Conservation (phyloP, 306 rosid species). For the Carpinus fangiana region DNA sequence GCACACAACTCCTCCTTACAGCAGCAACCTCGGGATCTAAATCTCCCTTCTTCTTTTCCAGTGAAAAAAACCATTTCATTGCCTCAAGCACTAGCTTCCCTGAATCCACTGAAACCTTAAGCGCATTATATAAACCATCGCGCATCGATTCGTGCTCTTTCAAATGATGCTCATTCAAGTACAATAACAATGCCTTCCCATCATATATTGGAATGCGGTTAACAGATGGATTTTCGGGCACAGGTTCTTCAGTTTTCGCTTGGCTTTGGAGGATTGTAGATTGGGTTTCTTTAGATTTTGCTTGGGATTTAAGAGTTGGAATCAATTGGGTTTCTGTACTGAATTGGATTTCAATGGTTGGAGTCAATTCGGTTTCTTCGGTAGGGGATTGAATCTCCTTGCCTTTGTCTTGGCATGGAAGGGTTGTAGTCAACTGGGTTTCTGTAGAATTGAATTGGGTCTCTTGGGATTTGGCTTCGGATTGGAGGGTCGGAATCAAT, state of each 20-base stretch:
- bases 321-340: background rate
- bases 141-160: slow-evolving; percentile 32
- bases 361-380: background rate
- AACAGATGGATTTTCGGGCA: background rate
- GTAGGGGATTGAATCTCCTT: background rate
- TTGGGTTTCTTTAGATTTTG: background rate
- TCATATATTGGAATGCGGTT: slow-evolving; percentile 24
- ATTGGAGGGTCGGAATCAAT: background rate
- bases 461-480: background rate
- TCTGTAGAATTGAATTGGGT: background rate
- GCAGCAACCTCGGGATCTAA: slow-evolving; percentile 12
- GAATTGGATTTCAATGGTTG: background rate
- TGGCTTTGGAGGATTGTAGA: background rate
- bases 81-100: slow-evolving; percentile 43
- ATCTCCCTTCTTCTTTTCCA: slow-evolving; percentile 1
- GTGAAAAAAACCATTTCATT: slow-evolving; percentile 29
- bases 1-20: slow-evolving; percentile 34
- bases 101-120: slow-evolving; percentile 20
- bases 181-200: slow-evolving; percentile 29
- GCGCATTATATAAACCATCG: background rate
- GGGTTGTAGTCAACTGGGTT: too few species aligned
- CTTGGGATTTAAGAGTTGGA: background rate
- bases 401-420: background rate
- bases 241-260: background rate
- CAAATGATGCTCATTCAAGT: slow-evolving; percentile 18